phyloP scores from a whole-genome alignment of 176 grass and related monocot species.

The Triticum turgidum region DNA sequence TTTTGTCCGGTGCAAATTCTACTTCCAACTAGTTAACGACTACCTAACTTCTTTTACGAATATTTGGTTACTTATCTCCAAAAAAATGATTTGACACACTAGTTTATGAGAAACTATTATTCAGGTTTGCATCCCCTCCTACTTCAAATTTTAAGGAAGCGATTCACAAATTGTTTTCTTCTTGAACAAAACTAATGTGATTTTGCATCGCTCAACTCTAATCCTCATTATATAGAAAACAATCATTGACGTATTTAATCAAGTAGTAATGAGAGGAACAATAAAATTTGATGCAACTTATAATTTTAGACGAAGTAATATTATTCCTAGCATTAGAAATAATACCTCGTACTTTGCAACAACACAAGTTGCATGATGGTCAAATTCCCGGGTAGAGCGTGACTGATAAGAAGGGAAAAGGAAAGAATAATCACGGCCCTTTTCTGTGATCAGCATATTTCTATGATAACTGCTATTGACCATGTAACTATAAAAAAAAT shows the following conservation, averaged over 20 bases:
- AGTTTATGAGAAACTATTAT: constrained; percentile 3
- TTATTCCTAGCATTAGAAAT: constrained; percentile 20
- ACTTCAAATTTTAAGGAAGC: neutral
- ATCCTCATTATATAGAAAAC: neutral
- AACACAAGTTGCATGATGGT: constrained; percentile 81
- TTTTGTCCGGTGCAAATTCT: neutral
- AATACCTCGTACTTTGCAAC: constrained; percentile 94
- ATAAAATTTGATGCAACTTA: neutral
- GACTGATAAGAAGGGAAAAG: constrained; percentile 52
- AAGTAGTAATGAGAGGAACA: neutral
- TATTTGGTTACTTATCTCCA: constrained; percentile 4
- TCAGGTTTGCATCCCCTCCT: neutral
- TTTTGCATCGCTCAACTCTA: neutral
- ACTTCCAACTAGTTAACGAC: neutral
- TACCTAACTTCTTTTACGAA: neutral
- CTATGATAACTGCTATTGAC: neutral
- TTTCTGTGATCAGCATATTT: neutral
- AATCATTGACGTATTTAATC: neutral
- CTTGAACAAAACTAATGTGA: neutral
- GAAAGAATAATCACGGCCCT: neutral
- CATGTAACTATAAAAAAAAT: neutral
- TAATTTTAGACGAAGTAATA: neutral
- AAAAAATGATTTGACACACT: neutral
- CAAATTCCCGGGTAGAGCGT: constrained; percentile 77
- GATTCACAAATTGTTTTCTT: neutral